Evolutionary conservation across 2,329 filamentous ascomycete species (phyloP).

Genomic region (Fusarium pininemorale): DNA sequence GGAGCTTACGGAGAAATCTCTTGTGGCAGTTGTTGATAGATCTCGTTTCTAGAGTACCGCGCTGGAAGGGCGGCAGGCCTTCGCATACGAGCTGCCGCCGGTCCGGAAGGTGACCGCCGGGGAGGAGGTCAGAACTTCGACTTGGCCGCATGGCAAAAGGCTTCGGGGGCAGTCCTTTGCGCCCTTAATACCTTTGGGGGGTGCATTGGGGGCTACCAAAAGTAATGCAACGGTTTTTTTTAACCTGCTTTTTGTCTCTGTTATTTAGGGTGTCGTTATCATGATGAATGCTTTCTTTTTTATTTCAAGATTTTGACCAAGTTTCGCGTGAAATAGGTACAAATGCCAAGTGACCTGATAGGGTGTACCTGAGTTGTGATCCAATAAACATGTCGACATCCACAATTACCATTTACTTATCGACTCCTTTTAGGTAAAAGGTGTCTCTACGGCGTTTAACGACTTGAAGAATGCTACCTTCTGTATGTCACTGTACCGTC

Average conservation of each 20-base stretch:
- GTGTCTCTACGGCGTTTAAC: background rate
- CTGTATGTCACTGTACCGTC: background rate
- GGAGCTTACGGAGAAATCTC: constrained; percentile 46
- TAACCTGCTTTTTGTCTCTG: constrained; percentile 47
- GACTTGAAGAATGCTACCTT: background rate
- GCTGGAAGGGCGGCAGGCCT: constrained; percentile 34
- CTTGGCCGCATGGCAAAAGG: constrained; percentile 50
- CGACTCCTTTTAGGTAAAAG: background rate
- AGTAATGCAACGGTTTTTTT: constrained; percentile 53
- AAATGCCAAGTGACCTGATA: background rate
- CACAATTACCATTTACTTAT: background rate
- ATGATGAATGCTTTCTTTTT: constrained; percentile 46
- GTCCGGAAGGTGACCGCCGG: constrained; percentile 44
- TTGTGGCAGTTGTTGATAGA: constrained; percentile 54
- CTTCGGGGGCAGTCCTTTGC: constrained; percentile 50
- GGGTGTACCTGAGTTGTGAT: background rate
- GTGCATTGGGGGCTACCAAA: constrained; percentile 53
- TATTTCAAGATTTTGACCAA: constrained; percentile 4
- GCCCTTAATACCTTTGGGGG: constrained; percentile 48
- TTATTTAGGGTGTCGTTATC: constrained; percentile 50
- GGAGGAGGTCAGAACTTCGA: constrained; percentile 42
- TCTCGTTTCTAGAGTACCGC: constrained; percentile 51
- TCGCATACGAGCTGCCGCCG: constrained; percentile 32
- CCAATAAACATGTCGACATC: background rate
- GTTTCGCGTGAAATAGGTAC: background rate